Conservation (phyloP, 2,329 filamentous ascomycete species). For the Pseudogymnoascus sp. region DNA sequence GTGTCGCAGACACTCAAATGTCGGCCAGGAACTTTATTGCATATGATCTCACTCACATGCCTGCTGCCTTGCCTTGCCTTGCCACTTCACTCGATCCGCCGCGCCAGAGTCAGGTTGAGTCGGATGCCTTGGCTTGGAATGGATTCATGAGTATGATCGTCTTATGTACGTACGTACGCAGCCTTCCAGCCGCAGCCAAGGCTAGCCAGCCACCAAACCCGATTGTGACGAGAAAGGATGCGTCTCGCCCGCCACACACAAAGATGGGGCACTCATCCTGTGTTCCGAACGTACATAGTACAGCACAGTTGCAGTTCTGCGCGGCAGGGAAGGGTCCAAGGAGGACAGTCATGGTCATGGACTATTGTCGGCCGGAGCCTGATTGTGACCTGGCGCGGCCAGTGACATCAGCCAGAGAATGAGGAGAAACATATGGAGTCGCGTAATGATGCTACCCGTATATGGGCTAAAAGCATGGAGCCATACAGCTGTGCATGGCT, state of each 20-base stretch:
- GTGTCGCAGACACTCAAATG: not conserved
- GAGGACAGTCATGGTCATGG: no score
- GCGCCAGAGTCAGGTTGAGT: conserved; percentile 4
- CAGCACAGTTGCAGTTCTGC: not conserved
- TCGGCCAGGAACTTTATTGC: not conserved
- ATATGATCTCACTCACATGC: conserved; percentile 9
- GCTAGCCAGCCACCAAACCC: conserved; percentile 5
- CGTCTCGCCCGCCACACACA: conserved; percentile 5
- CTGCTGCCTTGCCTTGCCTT: conserved; percentile 7
- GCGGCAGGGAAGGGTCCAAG: conserved; percentile 1
- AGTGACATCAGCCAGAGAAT: conserved; percentile 6
- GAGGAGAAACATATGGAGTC: conserved; percentile 8
- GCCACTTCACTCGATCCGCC: conserved; percentile 3
- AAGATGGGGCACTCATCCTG: conserved; percentile 6
- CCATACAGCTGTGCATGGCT: conserved; percentile 5
- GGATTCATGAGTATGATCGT: conserved; percentile 9
- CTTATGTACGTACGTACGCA: conserved; percentile 1
- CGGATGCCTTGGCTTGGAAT: conserved; percentile 2
- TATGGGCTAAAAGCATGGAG: conserved; percentile 9
- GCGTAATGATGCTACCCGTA: conserved; percentile 4
- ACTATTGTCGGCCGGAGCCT: not conserved
- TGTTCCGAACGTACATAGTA: not conserved
- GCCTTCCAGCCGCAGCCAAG: conserved; percentile 7
- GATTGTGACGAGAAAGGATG: conserved; percentile 10
- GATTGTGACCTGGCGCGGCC: not conserved